These are phyloP conservation scores for Trichoderma sp. DNA, from an alignment of 2,329 filamentous ascomycete species.

Conservation along the genomic window DNA sequence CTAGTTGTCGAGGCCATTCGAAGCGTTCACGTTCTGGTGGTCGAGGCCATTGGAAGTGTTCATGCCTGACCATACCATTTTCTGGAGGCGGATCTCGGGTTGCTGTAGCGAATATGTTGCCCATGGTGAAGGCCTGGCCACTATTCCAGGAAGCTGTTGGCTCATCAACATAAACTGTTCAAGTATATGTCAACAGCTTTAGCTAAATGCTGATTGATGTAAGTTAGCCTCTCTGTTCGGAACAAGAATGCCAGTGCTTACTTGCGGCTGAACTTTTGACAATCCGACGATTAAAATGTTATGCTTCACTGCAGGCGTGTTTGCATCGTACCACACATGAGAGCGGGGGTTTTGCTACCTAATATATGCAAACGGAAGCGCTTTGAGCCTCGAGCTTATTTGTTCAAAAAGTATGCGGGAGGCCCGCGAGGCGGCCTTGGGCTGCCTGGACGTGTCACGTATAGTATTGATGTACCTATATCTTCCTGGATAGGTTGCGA, in stretches of 20 bases:
- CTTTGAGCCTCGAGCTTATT: background rate
- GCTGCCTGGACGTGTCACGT: background rate
- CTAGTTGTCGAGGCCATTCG: background rate
- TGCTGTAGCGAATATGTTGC: background rate
- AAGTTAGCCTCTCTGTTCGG: background rate
- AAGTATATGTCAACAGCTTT: background rate
- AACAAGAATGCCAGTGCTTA: background rate
- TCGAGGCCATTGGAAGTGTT: too few species aligned
- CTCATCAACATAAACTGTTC: background rate
- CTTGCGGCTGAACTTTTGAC: background rate
- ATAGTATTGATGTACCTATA: background rate
- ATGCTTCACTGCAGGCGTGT: background rate
- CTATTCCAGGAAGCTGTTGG: background rate
- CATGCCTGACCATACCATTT: too few species aligned
- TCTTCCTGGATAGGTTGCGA: background rate
- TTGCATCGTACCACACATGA: background rate
- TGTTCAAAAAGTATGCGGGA: background rate
- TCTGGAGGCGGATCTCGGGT: background rate
- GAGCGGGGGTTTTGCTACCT: background rate
- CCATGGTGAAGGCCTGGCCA: background rate
- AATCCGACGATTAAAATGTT: background rate
- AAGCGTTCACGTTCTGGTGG: too few species aligned
- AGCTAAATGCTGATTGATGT: background rate
- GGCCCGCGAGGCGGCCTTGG: background rate
- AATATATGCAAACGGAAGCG: background rate